Base-by-base conservation (phyloP, 306 rosid genomes). In the Oxytropis ochrocephala region DNA sequence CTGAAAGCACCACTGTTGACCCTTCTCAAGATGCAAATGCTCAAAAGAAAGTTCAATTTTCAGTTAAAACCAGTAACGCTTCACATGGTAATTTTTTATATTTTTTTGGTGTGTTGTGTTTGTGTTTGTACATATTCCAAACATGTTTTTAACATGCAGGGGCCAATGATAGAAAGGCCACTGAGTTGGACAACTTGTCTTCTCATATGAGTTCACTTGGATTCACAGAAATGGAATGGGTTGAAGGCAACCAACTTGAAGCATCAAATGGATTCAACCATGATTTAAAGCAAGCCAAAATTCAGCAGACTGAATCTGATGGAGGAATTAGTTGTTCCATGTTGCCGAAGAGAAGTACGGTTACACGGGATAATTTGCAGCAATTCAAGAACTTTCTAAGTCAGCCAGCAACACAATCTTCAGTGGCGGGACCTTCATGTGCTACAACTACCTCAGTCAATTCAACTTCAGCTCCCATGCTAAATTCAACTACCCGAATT, bases 221-320 rank as follows among this genome's bases (percentile, higher is more conserved):
- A 72, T 90, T 94, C 83, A 84, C 96, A 90, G 98, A 90, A 86
- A 94, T 88, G 88, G 96, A 94, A 8, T 91, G 94, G 88, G 67
- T 77, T 14, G 75, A 82, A 11, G 75, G 83, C 77, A 78, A 65
- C 74, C 96, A 81, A 55, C 81, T 63, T 5, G 96, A 86, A 41
- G 78, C 83, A 71, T 85, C 87, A 12, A 64, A 71, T 69, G 85
- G 80, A 49, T 67, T 80, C 66, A 86, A 70, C 53, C 78, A 76
- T 19, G 94, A 90, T 24, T 19, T 54, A 7, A 88, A 81, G 84
- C 53, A 78, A 10, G 86, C 60, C 12, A 88, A 55, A 60, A 42
- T 79, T 51, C 83, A 75, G 60, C 79, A 69, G 36, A 62, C 73
- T 60, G 97, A 87, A 52, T 21, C 70, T 5, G 91, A 83, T 41